Conservation (phyloP, 495 filamentous ascomycete genomes). For the Aspergillus mulundensis region DNA sequence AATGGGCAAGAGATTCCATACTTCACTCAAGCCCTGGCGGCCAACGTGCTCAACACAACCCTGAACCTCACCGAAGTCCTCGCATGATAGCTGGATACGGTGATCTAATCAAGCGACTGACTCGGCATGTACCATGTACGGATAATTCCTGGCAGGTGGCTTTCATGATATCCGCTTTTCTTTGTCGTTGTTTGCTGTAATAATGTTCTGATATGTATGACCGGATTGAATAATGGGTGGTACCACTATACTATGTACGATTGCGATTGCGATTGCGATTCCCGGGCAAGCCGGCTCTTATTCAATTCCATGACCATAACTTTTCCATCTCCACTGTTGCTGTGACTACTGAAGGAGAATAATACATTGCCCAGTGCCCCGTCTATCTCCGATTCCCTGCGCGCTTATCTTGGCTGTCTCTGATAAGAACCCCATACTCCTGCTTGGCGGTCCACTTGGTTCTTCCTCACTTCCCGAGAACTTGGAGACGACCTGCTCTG, state of each 20-base stretch:
- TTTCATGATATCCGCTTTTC: constrained; percentile 6
- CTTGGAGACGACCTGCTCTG: neutral
- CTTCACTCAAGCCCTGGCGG: constrained; percentile 49
- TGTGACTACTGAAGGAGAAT: constrained; percentile 7
- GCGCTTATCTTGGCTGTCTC: neutral
- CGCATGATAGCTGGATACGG: neutral
- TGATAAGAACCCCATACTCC: neutral
- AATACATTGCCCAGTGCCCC: neutral
- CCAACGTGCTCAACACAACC: constrained; percentile 33
- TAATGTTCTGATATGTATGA: constrained; percentile 11
- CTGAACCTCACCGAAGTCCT: constrained; percentile 43
- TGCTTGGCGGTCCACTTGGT: constrained; percentile 9
- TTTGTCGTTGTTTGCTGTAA: neutral
- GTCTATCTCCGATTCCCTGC: constrained; percentile 3
- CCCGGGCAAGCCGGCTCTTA: neutral
- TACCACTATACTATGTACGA: constrained; percentile 6
- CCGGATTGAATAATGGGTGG: constrained; percentile 5
- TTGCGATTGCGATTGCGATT: neutral
- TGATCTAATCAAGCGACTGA: neutral
- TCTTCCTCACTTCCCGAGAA: neutral
- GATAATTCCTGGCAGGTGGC: neutral
- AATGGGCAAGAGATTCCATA: constrained; percentile 58
- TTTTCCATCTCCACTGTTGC: neutral
- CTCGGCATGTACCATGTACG: neutral
- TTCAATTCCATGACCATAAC: neutral